Evolutionary conservation across 768 basidiomycete genomes (phyloP).

Genomic region (Heimioporus sp.): DNA sequence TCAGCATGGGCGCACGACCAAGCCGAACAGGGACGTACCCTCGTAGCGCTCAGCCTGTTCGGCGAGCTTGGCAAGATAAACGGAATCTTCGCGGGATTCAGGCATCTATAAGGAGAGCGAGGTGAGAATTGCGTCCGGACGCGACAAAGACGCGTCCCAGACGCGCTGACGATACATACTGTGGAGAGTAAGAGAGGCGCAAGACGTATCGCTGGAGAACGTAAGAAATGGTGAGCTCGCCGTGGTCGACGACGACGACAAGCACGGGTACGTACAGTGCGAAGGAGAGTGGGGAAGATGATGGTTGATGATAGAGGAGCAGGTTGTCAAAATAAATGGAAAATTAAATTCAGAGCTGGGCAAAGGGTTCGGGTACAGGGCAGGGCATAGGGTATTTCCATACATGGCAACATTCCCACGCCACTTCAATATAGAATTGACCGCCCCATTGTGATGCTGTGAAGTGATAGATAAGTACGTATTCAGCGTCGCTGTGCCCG

Average conservation of each 20-base stretch:
- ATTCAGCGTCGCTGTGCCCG: neutral
- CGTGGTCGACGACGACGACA: constrained; percentile 30
- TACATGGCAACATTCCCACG: constrained; percentile 16
- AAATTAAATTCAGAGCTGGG: constrained; percentile 69
- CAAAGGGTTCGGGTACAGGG: constrained; percentile 66
- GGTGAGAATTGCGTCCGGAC: constrained; percentile 20
- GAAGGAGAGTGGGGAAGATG: constrained; percentile 38
- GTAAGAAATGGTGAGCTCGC: constrained; percentile 34
- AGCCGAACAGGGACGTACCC: constrained; percentile 46
- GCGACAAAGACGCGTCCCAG: constrained; percentile 35
- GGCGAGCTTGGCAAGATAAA: constrained; percentile 99
- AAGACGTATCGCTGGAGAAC: constrained; percentile 12
- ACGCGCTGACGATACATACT: constrained; percentile 43
- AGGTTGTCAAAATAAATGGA: constrained; percentile 48
- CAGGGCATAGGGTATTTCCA: constrained; percentile 33
- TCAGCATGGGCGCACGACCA: constrained; percentile 13
- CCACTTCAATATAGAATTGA: constrained; percentile 17
- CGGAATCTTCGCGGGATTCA: constrained; percentile 87
- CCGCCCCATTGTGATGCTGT: constrained; percentile 11
- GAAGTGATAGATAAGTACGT: constrained; percentile 1
- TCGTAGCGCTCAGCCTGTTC: constrained; percentile 99
- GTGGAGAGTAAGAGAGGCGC: constrained; percentile 28
- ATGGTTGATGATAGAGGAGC: constrained; percentile 46
- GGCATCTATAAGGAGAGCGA: constrained; percentile 53
- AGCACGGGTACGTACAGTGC: constrained; percentile 40